Evolutionary conservation across 2,329 filamentous ascomycete genomes (phyloP), one percentile per base, ranked within the genome.

Genomic region (Trichophyton equinum): DNA sequence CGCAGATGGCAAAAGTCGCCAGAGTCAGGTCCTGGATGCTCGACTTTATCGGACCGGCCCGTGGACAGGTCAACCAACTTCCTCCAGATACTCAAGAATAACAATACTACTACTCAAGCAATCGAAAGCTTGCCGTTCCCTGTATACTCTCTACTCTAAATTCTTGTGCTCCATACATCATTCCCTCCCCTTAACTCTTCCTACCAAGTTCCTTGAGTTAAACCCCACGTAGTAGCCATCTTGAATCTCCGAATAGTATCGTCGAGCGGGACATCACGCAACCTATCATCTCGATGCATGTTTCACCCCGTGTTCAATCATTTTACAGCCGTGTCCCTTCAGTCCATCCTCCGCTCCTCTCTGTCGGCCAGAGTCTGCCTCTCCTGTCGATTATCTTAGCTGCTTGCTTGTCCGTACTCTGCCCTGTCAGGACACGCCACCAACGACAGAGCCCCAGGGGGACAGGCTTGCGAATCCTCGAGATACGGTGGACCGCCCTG

Each of bases 1-100:
- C 78, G 18, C 82, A 88, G 67, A 67, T 84, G 6, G 75, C 78
- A 30, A 91, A 88, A 72, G 81, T 87, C 25, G 79, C 76, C 64
- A 79, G 78, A 56, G 89, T 95, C 40, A 83, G 82, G 66, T 82
- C 87, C 64, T 96, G 91, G 91, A 82, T 89, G 7, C 72, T 85
- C 61, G 77, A 78, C 42, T 94, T 92, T 72, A 84, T 95, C 59
- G 27, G 64, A 64, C 53, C 69, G 69, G 49, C 47, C 49, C 49
- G 30, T 56, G 25, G 20, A 51, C 13, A 25, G 27, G 30, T 36
- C 13, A 36, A 42, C 13, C 4, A 46, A 5, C 49, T 55, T 18
- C 49, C 74, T 55, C 74, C 74, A 49, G 74, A 76, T 63, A 75
- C 72, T 55, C 74, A 72, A 6, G 25, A 27, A 27, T 27, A 27